Percentiles rank a stretch among this genome's conserved stretches.
phyloP scores from a whole-genome alignment of 352 stramenopile species.

The Phytophthora pini region DNA sequence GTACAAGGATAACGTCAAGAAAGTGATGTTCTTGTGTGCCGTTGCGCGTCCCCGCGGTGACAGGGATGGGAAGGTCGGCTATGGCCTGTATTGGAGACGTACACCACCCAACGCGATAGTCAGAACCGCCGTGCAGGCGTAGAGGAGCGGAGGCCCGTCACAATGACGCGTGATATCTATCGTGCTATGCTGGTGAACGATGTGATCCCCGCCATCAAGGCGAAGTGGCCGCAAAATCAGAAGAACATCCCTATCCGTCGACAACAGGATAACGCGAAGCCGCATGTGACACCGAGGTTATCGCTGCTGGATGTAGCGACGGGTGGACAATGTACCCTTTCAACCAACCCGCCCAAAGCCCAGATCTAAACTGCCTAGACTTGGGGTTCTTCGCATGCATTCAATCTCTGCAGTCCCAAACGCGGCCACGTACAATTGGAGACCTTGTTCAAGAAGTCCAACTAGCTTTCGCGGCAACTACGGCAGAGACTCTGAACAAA shows the following conservation, averaged over 20 bases:
- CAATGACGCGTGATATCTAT: not conserved
- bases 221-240: not conserved
- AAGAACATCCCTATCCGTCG: too few relatives aligned
- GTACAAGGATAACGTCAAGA: not conserved
- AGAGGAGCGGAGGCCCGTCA: not conserved
- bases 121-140: not conserved
- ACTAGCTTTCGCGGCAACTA: conserved; percentile 1
- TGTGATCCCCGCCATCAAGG: conserved; percentile 13
- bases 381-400: conserved; percentile 5
- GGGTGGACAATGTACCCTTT: not conserved
- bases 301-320: conserved; percentile 2
- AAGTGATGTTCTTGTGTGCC: not conserved
- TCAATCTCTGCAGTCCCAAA: not conserved
- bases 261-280: not conserved
- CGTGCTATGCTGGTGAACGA: conserved; percentile 1
- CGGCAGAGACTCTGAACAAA: conserved; percentile 73
- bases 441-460: not conserved
- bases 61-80: conserved; percentile 3
- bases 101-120: conserved; percentile 1
- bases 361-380: conserved; percentile 8
- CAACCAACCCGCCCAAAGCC: conserved; percentile 7
- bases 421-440: not conserved
- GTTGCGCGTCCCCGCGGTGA: conserved; percentile 1
- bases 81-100: conserved; percentile 1
- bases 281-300: conserved; percentile 8